Evolutionary conservation across 495 filamentous ascomycete species (phyloP), one percentile per base, ranked within the genome.

Genomic region (Barbatosphaeria neglecta): DNA sequence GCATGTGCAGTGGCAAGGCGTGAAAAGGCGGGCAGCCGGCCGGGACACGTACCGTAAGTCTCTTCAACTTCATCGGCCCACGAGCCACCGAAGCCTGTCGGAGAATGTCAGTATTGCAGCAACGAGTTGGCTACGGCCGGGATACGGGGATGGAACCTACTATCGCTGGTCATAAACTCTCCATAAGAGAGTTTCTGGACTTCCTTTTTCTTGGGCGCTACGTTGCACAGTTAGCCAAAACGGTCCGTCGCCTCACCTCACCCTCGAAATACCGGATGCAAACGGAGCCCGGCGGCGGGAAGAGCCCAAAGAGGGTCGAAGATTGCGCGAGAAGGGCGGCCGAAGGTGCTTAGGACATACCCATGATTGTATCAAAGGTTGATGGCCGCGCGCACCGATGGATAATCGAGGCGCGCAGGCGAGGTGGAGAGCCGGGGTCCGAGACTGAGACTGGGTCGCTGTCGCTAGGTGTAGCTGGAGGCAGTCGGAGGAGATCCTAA

Each of bases 61-160:
- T 92, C 86, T 62, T 97, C 92, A 75, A 97, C 93, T 60, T 98
- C 92, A 72, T 97, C 92, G 52, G 92, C 92, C 92, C 92, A 98
- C 49, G 92, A 95, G 59, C 87, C 66, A 25, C 67, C 87, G 53
- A 87, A 78, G 54, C 82, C 89, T 95, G 59, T 49, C 53, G 49
- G 15, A 46, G n/a, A 19, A 16, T 20, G 10, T 23, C 13, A 22
- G 22, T 6, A 41, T 15, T 16, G 13, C 5, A 13, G 5, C 35
- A 3, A 15, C 4, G 4, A 15, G 19, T 20, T 18, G 45, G 54
- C 43, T 53, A 46, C 37, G 43, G 38, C 23, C 9, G 44, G 47
- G 51, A 25, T 25, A 15, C 46, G 52, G 39, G 54, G 33, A 49
- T 27, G 50, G 35, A 33, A 61, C 68, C 66, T 59, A 95, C 90